These are phyloP conservation scores for Vinca major DNA, from an alignment of 305 asterid genomes.

Conservation along the genomic window DNA sequence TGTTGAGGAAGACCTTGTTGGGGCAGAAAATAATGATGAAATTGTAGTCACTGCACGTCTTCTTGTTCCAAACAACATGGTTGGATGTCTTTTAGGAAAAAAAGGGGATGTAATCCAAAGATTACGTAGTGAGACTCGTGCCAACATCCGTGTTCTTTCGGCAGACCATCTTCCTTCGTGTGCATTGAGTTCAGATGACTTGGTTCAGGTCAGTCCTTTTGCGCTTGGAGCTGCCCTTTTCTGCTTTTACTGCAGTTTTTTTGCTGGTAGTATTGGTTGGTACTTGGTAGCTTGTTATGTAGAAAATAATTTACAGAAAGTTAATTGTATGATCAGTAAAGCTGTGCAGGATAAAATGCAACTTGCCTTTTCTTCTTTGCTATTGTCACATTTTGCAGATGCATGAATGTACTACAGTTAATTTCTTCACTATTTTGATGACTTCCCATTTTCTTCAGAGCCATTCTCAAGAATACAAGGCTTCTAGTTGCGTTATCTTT, in stretches of 20 bases:
- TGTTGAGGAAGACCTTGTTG: slow-evolving; percentile 53
- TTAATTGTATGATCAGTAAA: not conserved
- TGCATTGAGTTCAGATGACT: no score
- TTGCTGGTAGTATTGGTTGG: not conserved
- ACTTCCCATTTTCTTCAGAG: not conserved
- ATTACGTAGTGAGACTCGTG: no score
- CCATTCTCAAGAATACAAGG: not conserved
- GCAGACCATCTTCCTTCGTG: no score
- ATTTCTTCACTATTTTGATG: not conserved
- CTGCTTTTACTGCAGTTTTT: slow-evolving; percentile 1
- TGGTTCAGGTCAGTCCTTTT: no score
- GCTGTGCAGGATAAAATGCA: no score
- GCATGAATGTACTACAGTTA: not conserved
- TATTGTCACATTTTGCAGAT: not conserved
- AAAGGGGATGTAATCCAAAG: no score
- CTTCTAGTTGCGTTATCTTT: not conserved
- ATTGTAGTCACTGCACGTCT: no score
- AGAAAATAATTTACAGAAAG: not conserved
- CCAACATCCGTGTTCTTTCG: no score
- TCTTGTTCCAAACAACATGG: no score
- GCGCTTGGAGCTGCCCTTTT: slow-evolving; percentile 8
- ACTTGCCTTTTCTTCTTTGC: not conserved
- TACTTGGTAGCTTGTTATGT: not conserved
- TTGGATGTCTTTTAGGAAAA: no score
- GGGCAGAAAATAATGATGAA: slow-evolving; percentile 26